These are phyloP conservation scores for Dictyostelium firmibasis DNA, from an alignment of 78 protist species.

Conservation along the genomic window DNA sequence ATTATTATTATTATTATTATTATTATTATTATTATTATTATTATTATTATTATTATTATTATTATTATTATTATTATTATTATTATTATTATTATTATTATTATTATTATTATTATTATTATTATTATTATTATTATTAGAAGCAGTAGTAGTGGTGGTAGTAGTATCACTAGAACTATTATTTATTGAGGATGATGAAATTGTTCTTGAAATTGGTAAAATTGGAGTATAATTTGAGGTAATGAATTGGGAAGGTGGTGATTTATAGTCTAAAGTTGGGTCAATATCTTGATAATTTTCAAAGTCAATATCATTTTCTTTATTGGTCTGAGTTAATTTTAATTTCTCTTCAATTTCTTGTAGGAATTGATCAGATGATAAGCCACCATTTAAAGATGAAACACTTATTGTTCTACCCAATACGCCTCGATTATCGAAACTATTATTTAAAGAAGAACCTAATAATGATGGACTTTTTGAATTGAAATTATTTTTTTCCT, in stretches of 20 bases:
- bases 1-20: not conserved
- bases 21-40: not conserved
- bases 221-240: not conserved
- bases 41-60: not conserved
- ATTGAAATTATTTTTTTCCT: not conserved
- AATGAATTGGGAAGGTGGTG: not conserved
- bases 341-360: not conserved
- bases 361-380: not conserved
- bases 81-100: not conserved
- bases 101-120: no score
- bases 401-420: not conserved
- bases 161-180: no score
- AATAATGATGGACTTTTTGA: not conserved
- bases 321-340: not conserved
- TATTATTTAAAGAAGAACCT: not conserved
- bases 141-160: no score
- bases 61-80: not conserved
- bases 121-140: no score
- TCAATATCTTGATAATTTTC: not conserved
- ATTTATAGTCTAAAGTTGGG: not conserved
- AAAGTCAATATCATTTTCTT: not conserved
- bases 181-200: not conserved
- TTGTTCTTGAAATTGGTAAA: not conserved
- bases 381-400: not conserved
- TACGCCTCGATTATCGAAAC: not conserved